phyloP scores from a whole-genome alignment of 805 yeast genomes.

The Kazachstania taianensis region DNA sequence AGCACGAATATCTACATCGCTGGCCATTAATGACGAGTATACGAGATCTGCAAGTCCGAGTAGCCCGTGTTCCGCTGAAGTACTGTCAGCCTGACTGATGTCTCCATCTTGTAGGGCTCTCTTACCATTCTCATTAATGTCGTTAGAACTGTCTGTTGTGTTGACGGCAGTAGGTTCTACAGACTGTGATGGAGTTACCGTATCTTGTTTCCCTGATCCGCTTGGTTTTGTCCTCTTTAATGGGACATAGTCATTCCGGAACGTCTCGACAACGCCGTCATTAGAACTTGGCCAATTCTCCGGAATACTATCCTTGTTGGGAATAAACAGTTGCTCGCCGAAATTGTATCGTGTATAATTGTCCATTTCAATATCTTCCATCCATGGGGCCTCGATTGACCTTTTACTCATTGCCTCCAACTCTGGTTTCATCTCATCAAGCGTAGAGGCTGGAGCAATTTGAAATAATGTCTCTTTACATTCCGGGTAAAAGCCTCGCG shows the following conservation, averaged over 20 bases:
- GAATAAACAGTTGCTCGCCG: conserved; percentile 67
- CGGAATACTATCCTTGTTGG: conserved; percentile 36
- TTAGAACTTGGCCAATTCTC: conserved; percentile 29
- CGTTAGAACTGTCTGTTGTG: conserved; percentile 13
- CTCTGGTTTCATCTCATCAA: conserved; percentile 20
- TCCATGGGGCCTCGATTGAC: conserved; percentile 67
- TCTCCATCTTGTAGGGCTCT: conserved; percentile 20
- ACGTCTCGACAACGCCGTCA: conserved; percentile 46
- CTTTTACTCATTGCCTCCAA: conserved; percentile 30
- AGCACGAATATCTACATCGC: conserved; percentile 77
- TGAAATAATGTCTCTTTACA: conserved; percentile 64
- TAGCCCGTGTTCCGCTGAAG: conserved; percentile 10
- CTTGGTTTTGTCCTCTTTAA: conserved; percentile 43
- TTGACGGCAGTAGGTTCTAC: conserved; percentile 12
- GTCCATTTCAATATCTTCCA: conserved; percentile 52
- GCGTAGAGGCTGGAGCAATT: conserved; percentile 26
- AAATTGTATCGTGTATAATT: conserved; percentile 46
- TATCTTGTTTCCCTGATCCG: conserved; percentile 23
- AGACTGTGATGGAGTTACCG: conserved; percentile 19
- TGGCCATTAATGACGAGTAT: conserved; percentile 41
- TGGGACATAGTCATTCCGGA: conserved; percentile 63
- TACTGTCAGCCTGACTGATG: too few species aligned
- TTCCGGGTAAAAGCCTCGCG: conserved; percentile 48
- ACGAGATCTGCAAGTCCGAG: conserved; percentile 53
- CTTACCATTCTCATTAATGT: conserved; percentile 23